Conservation (phyloP, 192 early-diverging fungal genomes). For the Pilobolus umbonatus region DNA sequence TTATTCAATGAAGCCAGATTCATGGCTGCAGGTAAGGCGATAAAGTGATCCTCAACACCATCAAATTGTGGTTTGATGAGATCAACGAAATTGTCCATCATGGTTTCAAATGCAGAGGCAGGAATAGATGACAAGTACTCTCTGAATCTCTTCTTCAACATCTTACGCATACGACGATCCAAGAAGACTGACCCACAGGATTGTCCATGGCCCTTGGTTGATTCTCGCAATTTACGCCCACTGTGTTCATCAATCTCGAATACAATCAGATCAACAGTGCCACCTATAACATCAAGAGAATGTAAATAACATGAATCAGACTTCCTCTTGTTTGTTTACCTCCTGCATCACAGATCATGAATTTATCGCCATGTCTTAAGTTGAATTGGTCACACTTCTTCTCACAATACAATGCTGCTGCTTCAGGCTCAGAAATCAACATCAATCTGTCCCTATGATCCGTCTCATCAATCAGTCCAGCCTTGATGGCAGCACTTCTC, state of each 20-base stretch:
- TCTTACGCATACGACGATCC: conserved; percentile 40
- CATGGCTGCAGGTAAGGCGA: conserved; percentile 46
- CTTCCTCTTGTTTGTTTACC: conserved; percentile 15
- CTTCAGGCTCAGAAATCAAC: conserved; percentile 49
- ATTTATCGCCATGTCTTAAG: conserved; percentile 41
- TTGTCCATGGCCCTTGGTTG: conserved; percentile 42
- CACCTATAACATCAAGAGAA: conserved; percentile 17
- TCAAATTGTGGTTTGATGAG: conserved; percentile 53
- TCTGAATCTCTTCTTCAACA: conserved; percentile 43
- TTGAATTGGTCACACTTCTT: conserved; percentile 44
- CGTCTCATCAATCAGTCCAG: conserved; percentile 42
- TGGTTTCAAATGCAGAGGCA: conserved; percentile 38
- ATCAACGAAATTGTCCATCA: conserved; percentile 49
- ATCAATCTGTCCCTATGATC: conserved; percentile 43
- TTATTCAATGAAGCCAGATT: conserved; percentile 43
- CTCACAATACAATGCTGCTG: conserved; percentile 52
- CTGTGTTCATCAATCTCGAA: conserved; percentile 37
- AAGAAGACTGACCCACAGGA: conserved; percentile 46
- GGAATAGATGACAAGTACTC: conserved; percentile 39
- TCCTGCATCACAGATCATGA: conserved; percentile 56
- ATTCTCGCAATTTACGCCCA: conserved; percentile 32
- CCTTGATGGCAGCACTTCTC: conserved; percentile 47
- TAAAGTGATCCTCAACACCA: conserved; percentile 41
- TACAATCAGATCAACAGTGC: conserved; percentile 52
- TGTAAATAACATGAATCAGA: not conserved